Percentiles rank a stretch among this genome's conserved stretches.
phyloP scores from a whole-genome alignment of 140 eudicot genomes.

The Erigeron philadelphicus region DNA sequence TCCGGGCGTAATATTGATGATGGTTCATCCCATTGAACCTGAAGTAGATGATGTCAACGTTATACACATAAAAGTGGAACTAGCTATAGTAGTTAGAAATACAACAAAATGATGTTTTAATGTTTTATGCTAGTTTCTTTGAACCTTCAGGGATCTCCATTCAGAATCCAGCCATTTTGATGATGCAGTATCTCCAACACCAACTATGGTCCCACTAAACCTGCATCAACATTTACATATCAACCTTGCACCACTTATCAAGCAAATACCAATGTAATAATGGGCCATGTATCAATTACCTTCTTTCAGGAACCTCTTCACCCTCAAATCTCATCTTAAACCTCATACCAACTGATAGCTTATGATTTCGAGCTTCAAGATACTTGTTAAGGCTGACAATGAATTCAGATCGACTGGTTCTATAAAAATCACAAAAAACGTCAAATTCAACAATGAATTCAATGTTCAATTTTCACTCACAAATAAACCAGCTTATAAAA shows the following conservation, averaged over 20 bases:
- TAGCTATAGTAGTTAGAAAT: background rate
- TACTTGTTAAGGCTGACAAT: constrained; percentile 82
- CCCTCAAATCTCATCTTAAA: constrained; percentile 94
- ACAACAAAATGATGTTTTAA: background rate
- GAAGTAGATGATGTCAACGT: constrained; percentile 17
- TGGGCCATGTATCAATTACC: constrained; percentile 37
- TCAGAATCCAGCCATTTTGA: constrained; percentile 85
- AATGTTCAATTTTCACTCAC: background rate
- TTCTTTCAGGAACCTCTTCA: constrained; percentile 96
- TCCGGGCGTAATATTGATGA: constrained; percentile 84
- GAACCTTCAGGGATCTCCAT: constrained; percentile 93
- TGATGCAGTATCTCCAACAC: constrained; percentile 60
- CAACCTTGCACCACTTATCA: background rate
- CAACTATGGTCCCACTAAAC: constrained; percentile 95
- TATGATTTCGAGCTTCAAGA: constrained; percentile 68
- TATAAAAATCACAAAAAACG: constrained; percentile 30
- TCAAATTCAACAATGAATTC: constrained; percentile 22
- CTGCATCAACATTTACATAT: constrained; percentile 36
- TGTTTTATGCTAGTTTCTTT: background rate
- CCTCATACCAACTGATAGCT: constrained; percentile 90
- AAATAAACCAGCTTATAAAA: background rate
- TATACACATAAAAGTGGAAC: background rate
- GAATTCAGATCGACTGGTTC: constrained; percentile 91
- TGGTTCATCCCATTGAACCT: constrained; percentile 99
- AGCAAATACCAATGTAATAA: background rate